Percentiles rank a stretch among this genome's conserved stretches.
Evolutionary conservation across 2,329 filamentous ascomycete species (phyloP).

Genomic region (Scedosporium minutisporum): DNA sequence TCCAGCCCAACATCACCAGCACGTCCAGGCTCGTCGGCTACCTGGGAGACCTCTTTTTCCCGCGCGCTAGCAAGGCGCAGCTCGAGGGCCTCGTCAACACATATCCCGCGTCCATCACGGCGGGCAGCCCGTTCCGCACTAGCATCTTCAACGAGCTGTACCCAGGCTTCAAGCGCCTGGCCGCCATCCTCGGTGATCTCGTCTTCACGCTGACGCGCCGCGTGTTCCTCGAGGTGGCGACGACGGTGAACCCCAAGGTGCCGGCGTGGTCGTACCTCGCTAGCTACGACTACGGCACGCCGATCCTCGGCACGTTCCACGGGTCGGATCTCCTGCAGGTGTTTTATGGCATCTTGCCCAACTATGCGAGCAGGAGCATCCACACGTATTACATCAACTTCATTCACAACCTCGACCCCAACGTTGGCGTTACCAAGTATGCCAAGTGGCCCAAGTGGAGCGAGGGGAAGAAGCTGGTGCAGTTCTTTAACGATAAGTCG

Average conservation of each 20-base stretch:
- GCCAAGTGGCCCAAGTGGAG: slow-evolving; percentile 30
- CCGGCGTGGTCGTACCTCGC: slow-evolving; percentile 52
- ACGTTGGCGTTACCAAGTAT: slow-evolving; percentile 26
- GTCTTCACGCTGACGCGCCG: slow-evolving; percentile 35
- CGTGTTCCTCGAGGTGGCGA: slow-evolving; percentile 35
- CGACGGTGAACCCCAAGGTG: slow-evolving; percentile 30
- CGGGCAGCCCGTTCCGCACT: slow-evolving; percentile 52
- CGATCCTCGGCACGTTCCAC: slow-evolving; percentile 56
- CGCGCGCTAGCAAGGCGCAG: slow-evolving; percentile 22
- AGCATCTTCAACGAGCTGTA: slow-evolving; percentile 49
- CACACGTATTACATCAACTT: slow-evolving; percentile 51
- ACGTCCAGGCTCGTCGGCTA: slow-evolving; percentile 43
- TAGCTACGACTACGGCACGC: slow-evolving; percentile 48
- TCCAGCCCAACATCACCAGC: slow-evolving; percentile 48
- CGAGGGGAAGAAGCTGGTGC: slow-evolving; percentile 21
- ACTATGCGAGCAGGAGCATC: slow-evolving; percentile 36
- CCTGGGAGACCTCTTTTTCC: slow-evolving; percentile 40
- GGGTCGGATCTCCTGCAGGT: slow-evolving; percentile 46
- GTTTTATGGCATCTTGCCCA: slow-evolving; percentile 39
- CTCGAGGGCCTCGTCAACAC: slow-evolving; percentile 40
- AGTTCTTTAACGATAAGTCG: slow-evolving; percentile 10
- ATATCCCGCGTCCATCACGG: slow-evolving; percentile 35
- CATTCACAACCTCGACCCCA: slow-evolving; percentile 47
- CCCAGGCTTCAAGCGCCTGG: slow-evolving; percentile 54
- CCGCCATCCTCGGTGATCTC: slow-evolving; percentile 54